These are phyloP conservation scores for Psilocybe azurescens DNA, from an alignment of 768 basidiomycete species.

Conservation along the genomic window DNA sequence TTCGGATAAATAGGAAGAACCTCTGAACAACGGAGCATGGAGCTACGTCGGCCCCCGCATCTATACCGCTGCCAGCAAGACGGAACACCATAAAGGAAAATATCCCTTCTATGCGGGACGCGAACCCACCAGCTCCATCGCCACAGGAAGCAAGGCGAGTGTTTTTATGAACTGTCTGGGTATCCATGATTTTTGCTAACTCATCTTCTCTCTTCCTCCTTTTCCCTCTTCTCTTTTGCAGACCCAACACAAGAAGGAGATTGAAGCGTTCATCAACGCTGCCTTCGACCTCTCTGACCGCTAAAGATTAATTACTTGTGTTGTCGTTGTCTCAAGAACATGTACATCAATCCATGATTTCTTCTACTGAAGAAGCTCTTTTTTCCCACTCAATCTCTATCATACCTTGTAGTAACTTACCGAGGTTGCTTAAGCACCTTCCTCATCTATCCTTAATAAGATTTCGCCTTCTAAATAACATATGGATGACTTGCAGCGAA, in stretches of 20 bases:
- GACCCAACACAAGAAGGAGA: slow-evolving; percentile 85
- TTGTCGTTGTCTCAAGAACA: slow-evolving; percentile 3
- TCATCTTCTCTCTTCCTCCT: background rate
- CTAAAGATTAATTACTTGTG: slow-evolving; percentile 5
- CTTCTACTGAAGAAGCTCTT: background rate
- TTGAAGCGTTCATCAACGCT: slow-evolving; percentile 70
- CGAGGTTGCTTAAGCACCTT: background rate
- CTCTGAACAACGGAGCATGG: slow-evolving; percentile 98
- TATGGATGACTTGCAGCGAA: too few species aligned
- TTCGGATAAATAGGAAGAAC: slow-evolving; percentile 69
- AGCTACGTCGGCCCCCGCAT: slow-evolving; percentile 94
- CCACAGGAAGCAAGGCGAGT: slow-evolving; percentile 87
- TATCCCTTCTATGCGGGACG: slow-evolving; percentile 93
- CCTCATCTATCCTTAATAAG: background rate
- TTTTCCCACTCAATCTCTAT: background rate
- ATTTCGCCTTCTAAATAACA: background rate
- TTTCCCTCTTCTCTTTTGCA: slow-evolving; percentile 45
- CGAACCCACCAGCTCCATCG: slow-evolving; percentile 89
- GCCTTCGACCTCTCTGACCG: slow-evolving; percentile 51
- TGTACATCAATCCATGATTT: background rate
- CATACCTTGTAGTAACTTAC: background rate
- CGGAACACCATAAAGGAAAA: slow-evolving; percentile 89
- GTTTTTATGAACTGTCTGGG: background rate
- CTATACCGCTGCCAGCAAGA: slow-evolving; percentile 90
- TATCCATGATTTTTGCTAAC: slow-evolving; percentile 20